Evolutionary conservation across 2,329 filamentous ascomycete species (phyloP).

Genomic region (Pseudogymnoascus sp.): DNA sequence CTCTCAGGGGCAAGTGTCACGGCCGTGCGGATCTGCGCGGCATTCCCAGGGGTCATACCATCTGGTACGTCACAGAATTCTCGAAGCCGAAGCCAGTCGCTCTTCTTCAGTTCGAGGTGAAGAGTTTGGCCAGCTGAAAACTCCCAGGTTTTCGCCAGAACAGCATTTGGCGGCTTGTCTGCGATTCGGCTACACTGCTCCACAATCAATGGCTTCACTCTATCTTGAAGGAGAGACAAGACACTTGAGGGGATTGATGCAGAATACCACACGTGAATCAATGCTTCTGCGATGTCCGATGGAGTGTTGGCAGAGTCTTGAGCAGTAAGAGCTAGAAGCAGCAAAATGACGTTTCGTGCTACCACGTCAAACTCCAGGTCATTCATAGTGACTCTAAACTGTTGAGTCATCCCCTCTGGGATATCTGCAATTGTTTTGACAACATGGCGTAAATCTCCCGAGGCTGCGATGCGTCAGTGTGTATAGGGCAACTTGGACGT

Average conservation of each 20-base stretch:
- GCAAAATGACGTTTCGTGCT: slow-evolving; percentile 17
- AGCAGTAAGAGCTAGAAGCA: slow-evolving; percentile 14
- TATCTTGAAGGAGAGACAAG: not conserved
- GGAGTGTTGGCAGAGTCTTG: slow-evolving; percentile 6
- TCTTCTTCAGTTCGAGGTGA: slow-evolving; percentile 13
- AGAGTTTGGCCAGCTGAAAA: slow-evolving; percentile 11
- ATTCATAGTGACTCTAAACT: slow-evolving; percentile 15
- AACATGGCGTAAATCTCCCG: slow-evolving; percentile 17
- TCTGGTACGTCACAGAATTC: slow-evolving; percentile 11
- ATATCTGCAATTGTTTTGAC: slow-evolving; percentile 15
- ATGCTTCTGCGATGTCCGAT: not conserved
- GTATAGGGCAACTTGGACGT: not conserved
- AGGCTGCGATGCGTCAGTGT: slow-evolving; percentile 12
- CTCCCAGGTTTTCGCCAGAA: slow-evolving; percentile 15
- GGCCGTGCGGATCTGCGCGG: slow-evolving; percentile 5
- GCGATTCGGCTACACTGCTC: slow-evolving; percentile 11
- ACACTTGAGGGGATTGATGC: slow-evolving; percentile 9
- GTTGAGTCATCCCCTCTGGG: slow-evolving; percentile 9
- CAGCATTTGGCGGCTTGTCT: slow-evolving; percentile 6
- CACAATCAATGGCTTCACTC: slow-evolving; percentile 12
- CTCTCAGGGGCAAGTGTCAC: slow-evolving; percentile 14
- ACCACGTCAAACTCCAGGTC: slow-evolving; percentile 19
- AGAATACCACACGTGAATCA: slow-evolving; percentile 17
- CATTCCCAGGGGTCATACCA: slow-evolving; percentile 9
- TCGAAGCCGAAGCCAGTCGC: slow-evolving; percentile 12